Evolutionary conservation across 495 filamentous ascomycete species (phyloP).

Genomic region (Margaritispora aquatica): DNA sequence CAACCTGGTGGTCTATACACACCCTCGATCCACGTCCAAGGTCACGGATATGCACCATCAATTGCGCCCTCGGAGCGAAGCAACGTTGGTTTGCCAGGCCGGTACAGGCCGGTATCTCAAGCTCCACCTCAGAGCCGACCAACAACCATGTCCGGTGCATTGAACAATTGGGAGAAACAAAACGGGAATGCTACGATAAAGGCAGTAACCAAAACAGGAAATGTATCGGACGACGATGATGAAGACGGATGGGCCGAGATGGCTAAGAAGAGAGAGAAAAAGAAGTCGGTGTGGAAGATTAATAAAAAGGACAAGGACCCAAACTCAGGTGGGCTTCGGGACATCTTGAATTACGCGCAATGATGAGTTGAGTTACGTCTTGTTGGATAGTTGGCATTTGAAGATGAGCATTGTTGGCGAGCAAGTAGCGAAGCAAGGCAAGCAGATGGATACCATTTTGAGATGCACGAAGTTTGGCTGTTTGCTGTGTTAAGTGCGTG

Average conservation of each 20-base stretch:
- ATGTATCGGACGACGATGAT: conserved; percentile 70
- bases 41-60: conserved; percentile 46
- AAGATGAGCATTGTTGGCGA: no score
- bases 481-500: no score
- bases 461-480: conserved; percentile 2
- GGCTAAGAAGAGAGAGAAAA: conserved; percentile 77
- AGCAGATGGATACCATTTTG: conserved; percentile 8
- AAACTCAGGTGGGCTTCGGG: conserved; percentile 18
- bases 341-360: conserved; percentile 17
- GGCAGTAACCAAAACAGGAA: conserved; percentile 21
- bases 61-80: conserved; percentile 94
- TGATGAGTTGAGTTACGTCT: conserved; percentile 2
- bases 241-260: conserved; percentile 79
- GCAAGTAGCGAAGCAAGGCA: no score
- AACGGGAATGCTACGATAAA: conserved; percentile 23
- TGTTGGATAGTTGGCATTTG: conserved; percentile 19
- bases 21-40: conserved; percentile 34
- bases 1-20: conserved; percentile 31
- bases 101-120: conserved; percentile 88
- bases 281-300: conserved; percentile 62
- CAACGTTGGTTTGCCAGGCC: conserved; percentile 80
- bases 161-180: conserved; percentile 44
- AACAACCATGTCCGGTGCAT: conserved; percentile 38
- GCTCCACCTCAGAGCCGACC: conserved; percentile 30
- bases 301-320: conserved; percentile 53